These are phyloP conservation scores for Noccaea bulbosa DNA, from an alignment of 345 rosid genomes.

Conservation along the genomic window DNA sequence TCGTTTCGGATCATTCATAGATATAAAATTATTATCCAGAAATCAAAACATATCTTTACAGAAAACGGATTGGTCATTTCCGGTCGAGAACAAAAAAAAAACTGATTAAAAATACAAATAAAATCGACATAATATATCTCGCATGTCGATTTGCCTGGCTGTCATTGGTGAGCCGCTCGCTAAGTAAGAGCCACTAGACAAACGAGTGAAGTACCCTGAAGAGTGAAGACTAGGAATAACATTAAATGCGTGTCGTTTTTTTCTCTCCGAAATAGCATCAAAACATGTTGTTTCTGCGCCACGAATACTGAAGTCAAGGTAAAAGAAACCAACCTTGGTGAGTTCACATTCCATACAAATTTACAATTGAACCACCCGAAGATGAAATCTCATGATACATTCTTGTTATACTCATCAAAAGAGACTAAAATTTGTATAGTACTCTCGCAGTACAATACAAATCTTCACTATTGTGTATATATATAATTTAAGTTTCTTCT, in stretches of 20 bases:
- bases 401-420: background rate
- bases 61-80: background rate
- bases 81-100: background rate
- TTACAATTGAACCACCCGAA: background rate
- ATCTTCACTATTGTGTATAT: background rate
- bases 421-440: background rate
- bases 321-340: background rate
- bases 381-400: conserved; percentile 9
- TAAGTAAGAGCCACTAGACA: conserved; percentile 26
- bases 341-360: conserved; percentile 2
- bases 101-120: background rate
- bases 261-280: background rate
- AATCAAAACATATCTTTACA: background rate
- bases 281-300: background rate
- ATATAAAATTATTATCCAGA: background rate
- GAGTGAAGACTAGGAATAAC: background rate
- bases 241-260: conserved; percentile 2
- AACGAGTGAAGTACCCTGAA: conserved; percentile 1
- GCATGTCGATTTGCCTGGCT: conserved; percentile 28
- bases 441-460: too few species aligned
- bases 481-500: conserved; percentile 33
- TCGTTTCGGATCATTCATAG: background rate
- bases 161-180: conserved; percentile 24
- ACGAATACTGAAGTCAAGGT: background rate
- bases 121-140: background rate